These are phyloP conservation scores for Fomitopsis palustris DNA, from an alignment of 1,284 basidiomycete species.

Conservation along the genomic window DNA sequence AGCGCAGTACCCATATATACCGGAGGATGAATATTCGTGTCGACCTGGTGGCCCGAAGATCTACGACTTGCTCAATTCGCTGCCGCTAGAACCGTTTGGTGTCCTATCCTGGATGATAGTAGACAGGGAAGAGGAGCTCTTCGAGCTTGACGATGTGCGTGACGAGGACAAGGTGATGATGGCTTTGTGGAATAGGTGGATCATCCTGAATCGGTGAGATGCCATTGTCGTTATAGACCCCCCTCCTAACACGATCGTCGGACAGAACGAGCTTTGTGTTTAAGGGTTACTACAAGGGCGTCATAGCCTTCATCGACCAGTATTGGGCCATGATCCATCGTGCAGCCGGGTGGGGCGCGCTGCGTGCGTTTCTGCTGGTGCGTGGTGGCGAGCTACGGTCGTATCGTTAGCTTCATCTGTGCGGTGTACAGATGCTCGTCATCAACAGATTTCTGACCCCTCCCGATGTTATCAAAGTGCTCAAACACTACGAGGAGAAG, in stretches of 20 bases:
- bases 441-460: slow-evolving; percentile 19
- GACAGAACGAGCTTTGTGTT: slow-evolving; percentile 49
- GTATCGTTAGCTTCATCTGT: not conserved
- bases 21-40: slow-evolving; percentile 49
- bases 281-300: slow-evolving; percentile 45
- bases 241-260: not conserved
- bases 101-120: slow-evolving; percentile 61
- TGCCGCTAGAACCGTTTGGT: slow-evolving; percentile 58
- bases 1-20: slow-evolving; percentile 49
- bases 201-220: slow-evolving; percentile 55
- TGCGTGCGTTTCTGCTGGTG: slow-evolving; percentile 61
- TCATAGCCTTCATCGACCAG: slow-evolving; percentile 49
- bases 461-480: slow-evolving; percentile 11
- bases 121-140: slow-evolving; percentile 70
- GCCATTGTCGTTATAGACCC: not conserved
- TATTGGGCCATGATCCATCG: slow-evolving; percentile 63
- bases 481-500: slow-evolving; percentile 22
- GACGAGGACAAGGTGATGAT: slow-evolving; percentile 76
- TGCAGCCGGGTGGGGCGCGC: slow-evolving; percentile 63
- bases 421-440: slow-evolving; percentile 15
- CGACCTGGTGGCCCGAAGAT: slow-evolving; percentile 61
- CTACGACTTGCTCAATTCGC: slow-evolving; percentile 57
- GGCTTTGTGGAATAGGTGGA: slow-evolving; percentile 74
- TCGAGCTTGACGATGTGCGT: slow-evolving; percentile 58
- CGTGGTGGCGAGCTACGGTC: slow-evolving; percentile 12